Base-by-base conservation (phyloP, 108 stramenopile genomes). In the Cyclotella sp. region DNA sequence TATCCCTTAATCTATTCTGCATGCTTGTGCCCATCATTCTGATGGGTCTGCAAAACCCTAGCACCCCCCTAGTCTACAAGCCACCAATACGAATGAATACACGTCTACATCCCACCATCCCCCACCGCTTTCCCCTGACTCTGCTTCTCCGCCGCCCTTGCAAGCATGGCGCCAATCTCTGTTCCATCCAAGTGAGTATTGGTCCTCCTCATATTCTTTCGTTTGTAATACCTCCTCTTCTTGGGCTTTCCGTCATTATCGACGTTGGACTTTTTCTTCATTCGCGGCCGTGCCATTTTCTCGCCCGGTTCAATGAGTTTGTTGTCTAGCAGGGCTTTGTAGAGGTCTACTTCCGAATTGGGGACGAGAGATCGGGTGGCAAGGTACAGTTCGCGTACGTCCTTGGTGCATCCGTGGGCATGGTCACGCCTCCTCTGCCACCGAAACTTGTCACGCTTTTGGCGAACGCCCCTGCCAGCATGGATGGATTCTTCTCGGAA, bases 191-290 rank as follows among this genome's bases (percentile, higher is more conserved):
- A 82, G 61, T 96, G 95, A 15, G 85, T 88, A 76, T 96, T 96
- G n/a, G 95, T 96, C 78, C 89, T 88, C 40, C 91, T 82, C 77
- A 91, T 90, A 75, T 90, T 91, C 84, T 92, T 92, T 13, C 90
- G 70, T 66, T 93, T 89, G 68, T 92, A 92, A 72, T 93, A 92
- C 62, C 93, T 85, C 52, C 91, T 79, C 62, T 96, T 96, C 79
- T 93, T 92, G 11, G 91, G 90, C 61, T 93, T 93, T 18, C 93
- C 91, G 58, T 92, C 90, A 71, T 95, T 91, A 69, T 93, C 94
- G 0, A 90, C 78, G 61, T 90, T 90, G 15, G 86, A 57, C 55
- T 88, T 85, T 51, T 77, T 59, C 70, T 90, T 86, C 78, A 92
- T 79, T 27, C 89, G 82, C 6, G 90, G 89, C 44, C 91, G 81